Evolutionary conservation across 2,329 filamentous ascomycete genomes (phyloP).

Genomic region (Verticillium dahliae): DNA sequence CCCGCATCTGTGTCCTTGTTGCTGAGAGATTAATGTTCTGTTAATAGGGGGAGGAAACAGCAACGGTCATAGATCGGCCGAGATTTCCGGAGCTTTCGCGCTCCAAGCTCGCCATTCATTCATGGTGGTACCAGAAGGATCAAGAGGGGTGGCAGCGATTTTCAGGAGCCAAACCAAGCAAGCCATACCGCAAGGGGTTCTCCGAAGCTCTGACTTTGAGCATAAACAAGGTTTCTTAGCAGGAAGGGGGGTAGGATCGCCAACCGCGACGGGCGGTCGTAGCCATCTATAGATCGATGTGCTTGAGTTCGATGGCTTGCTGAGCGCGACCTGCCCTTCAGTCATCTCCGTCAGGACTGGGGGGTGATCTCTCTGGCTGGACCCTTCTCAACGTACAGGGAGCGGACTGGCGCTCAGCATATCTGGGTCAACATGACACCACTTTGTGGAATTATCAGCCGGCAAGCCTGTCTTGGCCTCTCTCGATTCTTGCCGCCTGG

Average conservation of each 20-base stretch:
- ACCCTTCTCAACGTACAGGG: neutral
- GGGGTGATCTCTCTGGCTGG: neutral
- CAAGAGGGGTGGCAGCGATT: neutral
- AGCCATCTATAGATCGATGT: neutral
- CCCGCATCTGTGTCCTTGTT: neutral
- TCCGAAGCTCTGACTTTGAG: neutral
- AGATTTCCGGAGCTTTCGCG: neutral
- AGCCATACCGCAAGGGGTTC: neutral
- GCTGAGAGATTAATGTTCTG: neutral
- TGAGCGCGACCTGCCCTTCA: neutral
- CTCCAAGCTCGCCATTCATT: neutral
- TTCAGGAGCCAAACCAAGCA: neutral
- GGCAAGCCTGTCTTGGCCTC: neutral
- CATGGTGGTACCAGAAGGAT: no score
- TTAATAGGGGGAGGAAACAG: neutral
- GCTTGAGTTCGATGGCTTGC: neutral
- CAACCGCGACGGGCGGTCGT: neutral
- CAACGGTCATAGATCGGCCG: neutral
- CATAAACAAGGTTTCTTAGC: neutral
- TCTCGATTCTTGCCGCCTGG: neutral
- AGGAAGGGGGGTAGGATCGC: neutral
- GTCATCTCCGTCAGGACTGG: neutral
- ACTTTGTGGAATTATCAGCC: neutral
- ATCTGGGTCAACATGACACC: neutral
- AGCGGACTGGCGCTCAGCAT: neutral